Conservation (phyloP, 2,329 filamentous ascomycete genomes). For the Kalmusia sp. region DNA sequence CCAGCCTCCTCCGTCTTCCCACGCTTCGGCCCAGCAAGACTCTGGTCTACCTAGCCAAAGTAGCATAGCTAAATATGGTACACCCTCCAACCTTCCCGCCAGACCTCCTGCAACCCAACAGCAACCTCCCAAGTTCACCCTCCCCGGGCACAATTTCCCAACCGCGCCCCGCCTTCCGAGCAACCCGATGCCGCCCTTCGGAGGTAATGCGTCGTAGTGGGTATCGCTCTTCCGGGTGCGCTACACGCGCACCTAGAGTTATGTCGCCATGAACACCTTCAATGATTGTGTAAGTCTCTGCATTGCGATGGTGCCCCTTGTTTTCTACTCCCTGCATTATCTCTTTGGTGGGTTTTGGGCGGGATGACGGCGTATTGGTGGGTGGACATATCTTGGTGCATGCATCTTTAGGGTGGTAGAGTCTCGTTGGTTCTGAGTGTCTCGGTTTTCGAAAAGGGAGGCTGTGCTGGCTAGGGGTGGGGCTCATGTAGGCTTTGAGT, state of each 20-base stretch:
- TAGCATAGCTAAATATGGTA: constrained; percentile 64
- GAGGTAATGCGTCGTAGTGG: constrained; percentile 16
- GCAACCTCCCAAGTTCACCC: constrained; percentile 35
- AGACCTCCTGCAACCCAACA: constrained; percentile 58
- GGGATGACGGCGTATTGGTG: constrained; percentile 12
- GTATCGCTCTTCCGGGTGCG: constrained; percentile 14
- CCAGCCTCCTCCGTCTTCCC: constrained; percentile 26
- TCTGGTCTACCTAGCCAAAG: constrained; percentile 47
- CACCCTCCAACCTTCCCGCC: constrained; percentile 60
- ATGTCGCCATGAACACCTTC: constrained; percentile 27
- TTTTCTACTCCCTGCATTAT: constrained; percentile 19
- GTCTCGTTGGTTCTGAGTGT: no score
- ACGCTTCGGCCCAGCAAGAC: constrained; percentile 18
- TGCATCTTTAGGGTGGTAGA: no score
- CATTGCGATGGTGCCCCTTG: constrained; percentile 36
- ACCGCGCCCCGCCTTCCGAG: constrained; percentile 25
- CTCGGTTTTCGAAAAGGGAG: no score
- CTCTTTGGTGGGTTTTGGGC: constrained; percentile 10
- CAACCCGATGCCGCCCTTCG: constrained; percentile 23
- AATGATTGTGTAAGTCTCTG: constrained; percentile 22
- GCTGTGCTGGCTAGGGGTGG: no score
- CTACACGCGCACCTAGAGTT: constrained; percentile 14
- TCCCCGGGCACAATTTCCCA: constrained; percentile 24
- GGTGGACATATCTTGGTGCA: constrained; percentile 2
- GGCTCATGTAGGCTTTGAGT: no score